Percentiles rank a stretch among this genome's conserved stretches.
phyloP scores from a whole-genome alignment of 352 stramenopile species.

The Globisporangium barbulae region DNA sequence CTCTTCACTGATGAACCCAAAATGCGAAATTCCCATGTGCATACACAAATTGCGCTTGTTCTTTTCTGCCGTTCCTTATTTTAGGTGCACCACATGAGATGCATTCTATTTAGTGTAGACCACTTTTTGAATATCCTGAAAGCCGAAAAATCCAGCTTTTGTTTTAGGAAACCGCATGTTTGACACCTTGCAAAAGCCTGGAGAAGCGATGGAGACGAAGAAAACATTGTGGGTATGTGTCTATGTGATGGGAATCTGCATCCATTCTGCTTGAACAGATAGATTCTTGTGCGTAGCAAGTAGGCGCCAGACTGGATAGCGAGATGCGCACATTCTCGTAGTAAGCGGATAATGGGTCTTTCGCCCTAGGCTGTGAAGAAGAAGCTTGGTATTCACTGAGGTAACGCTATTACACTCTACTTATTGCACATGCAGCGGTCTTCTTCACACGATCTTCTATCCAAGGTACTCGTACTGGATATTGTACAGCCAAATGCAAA shows the following conservation, averaged over 20 bases:
- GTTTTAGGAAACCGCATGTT: neutral
- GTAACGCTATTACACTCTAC: neutral
- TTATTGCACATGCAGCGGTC: constrained; percentile 1
- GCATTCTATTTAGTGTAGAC: neutral
- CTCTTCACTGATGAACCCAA: neutral
- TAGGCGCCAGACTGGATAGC: neutral
- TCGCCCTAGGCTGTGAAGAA: neutral
- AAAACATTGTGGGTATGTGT: constrained; percentile 3
- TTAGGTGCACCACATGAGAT: neutral
- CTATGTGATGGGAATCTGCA: neutral
- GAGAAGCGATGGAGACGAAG: neutral
- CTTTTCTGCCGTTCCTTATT: neutral
- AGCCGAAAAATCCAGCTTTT: constrained; percentile 2
- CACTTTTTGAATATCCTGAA: neutral
- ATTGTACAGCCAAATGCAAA: neutral
- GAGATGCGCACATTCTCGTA: neutral
- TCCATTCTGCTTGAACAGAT: neutral
- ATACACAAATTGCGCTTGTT: neutral
- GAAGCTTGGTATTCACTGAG: neutral
- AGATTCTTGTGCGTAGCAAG: neutral
- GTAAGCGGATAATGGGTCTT: neutral
- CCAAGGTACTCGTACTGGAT: neutral
- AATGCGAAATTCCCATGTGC: neutral
- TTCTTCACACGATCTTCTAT: neutral
- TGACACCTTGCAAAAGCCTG: neutral